These are phyloP conservation scores for Zarea fungicola DNA, from an alignment of 2,329 filamentous ascomycete genomes.

Conservation along the genomic window DNA sequence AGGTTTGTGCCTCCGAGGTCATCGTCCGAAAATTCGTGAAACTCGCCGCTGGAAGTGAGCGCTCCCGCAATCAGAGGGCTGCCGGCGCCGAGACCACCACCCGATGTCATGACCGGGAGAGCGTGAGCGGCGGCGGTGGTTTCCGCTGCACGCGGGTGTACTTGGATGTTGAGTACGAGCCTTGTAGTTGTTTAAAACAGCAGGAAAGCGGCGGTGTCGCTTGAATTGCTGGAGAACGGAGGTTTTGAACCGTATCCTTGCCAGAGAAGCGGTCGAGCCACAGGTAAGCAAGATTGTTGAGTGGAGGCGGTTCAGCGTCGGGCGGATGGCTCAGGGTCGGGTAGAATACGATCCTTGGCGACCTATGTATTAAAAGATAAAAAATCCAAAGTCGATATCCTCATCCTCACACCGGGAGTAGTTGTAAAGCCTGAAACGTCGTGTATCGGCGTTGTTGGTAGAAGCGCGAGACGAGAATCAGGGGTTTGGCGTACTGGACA, in stretches of 20 bases:
- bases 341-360: background rate
- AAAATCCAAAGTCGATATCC: background rate
- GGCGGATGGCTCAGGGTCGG: background rate
- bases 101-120: conserved; percentile 32
- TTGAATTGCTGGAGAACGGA: too few species aligned
- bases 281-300: too few species aligned
- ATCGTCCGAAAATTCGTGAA: conserved; percentile 34
- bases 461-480: conserved; percentile 3
- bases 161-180: background rate
- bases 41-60: conserved; percentile 33
- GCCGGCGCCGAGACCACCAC: conserved; percentile 26
- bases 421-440: background rate
- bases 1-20: conserved; percentile 28
- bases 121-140: conserved; percentile 13
- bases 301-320: too few species aligned
- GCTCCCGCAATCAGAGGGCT: conserved; percentile 35
- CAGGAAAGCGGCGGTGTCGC: background rate
- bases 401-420: background rate
- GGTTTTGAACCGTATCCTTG: too few species aligned
- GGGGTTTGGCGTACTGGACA: conserved; percentile 3
- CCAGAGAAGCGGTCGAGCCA: too few species aligned
- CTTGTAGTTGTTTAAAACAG: background rate
- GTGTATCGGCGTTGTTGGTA: background rate
- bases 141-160: conserved; percentile 17
- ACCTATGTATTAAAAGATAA: background rate